Base-by-base conservation (phyloP, 169 alveolate genomes). In the Plasmodium relictum region DNA sequence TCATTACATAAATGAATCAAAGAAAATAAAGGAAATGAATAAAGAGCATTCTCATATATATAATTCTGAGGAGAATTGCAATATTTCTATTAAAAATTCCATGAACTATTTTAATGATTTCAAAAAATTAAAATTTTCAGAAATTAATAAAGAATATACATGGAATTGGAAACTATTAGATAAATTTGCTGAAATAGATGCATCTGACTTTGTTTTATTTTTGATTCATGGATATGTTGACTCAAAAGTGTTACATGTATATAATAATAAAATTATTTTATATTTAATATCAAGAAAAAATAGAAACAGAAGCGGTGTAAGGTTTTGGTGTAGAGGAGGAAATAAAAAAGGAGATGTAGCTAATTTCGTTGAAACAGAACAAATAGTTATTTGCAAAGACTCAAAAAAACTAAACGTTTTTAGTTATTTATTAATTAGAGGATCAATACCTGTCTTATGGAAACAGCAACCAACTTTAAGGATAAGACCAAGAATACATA, bases 361-460 rank as follows among this genome's bases (percentile, higher is more conserved):
- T 22, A 98, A 98, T 93, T 98, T 95, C 93, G 99, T 97, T 3
- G 99, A 98, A 94, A 97, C 98, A 37, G 99, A 98, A 92, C 93
- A 95, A 63, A 93, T 97, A 20, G 76, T 97, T 37, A 91, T 96
- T 42, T 94, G 93, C 80, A 92, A 92, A 58, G 88, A 94, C 61
- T 31, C 74, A 62, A 91, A 63, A 70, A 72, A 56, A 26, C 69
- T 94, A 73, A 74, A 78, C 69, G 92, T 97, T 48, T 96, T 93
- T 92, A 93, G 97, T 10, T 95, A 96, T 65, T 93, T 96, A 9
- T n/a, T 88, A 58, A 61, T 54, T 18, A 95, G 99, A 76, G 99
- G 99, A 54, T 97, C 99, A 37, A 97, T 98, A 20, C 99, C 99
- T 9, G 89, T 97, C 37, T 96, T 98, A 88, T 98, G 99, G 99